Evolutionary conservation across 495 filamentous ascomycete species (phyloP).

Genomic region (Hyaloscypha variabilis): DNA sequence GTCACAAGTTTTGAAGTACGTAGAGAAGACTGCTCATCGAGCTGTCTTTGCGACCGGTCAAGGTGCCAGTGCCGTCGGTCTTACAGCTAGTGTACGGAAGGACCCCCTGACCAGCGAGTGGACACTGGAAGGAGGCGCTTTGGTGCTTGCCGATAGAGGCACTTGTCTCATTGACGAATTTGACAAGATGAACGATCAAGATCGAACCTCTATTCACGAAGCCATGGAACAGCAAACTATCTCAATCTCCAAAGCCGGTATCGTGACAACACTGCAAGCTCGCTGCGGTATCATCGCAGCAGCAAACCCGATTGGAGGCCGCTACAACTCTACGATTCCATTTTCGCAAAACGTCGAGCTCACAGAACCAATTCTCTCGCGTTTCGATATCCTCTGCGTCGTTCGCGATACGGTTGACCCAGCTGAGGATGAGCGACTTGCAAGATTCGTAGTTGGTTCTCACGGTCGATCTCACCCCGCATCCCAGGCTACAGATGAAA

Average conservation of each 20-base stretch:
- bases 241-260: constrained; percentile 98
- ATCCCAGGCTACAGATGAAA: constrained; percentile 52
- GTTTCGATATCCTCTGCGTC: constrained; percentile 98
- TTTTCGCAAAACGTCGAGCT: constrained; percentile 96
- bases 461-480: constrained; percentile 88
- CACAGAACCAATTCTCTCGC: constrained; percentile 95
- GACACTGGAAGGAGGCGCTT: constrained; percentile 95
- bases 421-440: constrained; percentile 90
- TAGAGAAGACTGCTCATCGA: constrained; percentile 95
- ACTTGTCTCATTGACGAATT: constrained; percentile 99
- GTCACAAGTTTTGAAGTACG: constrained; percentile 96
- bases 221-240: constrained; percentile 99
- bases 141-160: constrained; percentile 94
- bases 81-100: constrained; percentile 93
- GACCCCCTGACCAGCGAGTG: constrained; percentile 97
- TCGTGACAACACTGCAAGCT: constrained; percentile 97
- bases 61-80: constrained; percentile 95
- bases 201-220: constrained; percentile 97
- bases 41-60: constrained; percentile 99
- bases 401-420: constrained; percentile 98
- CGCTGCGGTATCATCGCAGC: constrained; percentile 96
- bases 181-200: constrained; percentile 99
- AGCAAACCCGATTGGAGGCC: constrained; percentile 93
- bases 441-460: constrained; percentile 91
- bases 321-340: constrained; percentile 95